phyloP scores from a whole-genome alignment of 2,329 filamentous ascomycete genomes.

The Fusarium domesticum region DNA sequence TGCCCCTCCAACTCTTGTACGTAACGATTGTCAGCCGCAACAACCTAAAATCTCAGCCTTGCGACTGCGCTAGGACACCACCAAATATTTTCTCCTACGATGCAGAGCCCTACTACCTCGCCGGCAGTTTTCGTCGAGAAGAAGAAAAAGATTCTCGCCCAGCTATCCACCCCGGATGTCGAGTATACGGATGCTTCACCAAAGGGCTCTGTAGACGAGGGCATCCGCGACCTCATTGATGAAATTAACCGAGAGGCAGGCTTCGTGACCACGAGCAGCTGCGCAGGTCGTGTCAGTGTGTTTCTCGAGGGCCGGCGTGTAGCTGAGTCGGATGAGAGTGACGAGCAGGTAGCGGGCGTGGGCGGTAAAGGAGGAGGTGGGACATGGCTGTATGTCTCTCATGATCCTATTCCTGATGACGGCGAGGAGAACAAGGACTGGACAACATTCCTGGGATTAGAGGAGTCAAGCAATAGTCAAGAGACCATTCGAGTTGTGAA shows the following conservation, averaged over 20 bases:
- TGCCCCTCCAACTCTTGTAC: slow-evolving; percentile 1
- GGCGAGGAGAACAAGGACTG: slow-evolving; percentile 30
- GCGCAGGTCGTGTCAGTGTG: slow-evolving; percentile 80
- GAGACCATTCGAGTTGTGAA: slow-evolving; percentile 20
- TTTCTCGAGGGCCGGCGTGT: slow-evolving; percentile 74
- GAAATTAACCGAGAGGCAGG: slow-evolving; percentile 73
- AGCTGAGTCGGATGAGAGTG: slow-evolving; percentile 16
- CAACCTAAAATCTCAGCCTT: slow-evolving; percentile 24
- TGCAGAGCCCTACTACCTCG: slow-evolving; percentile 33
- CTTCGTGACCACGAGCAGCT: slow-evolving; percentile 89
- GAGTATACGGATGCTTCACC: slow-evolving; percentile 82
- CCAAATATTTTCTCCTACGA: slow-evolving; percentile 18
- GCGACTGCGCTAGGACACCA: slow-evolving; percentile 16
- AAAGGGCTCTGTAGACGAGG: slow-evolving; percentile 80
- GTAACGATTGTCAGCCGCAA: slow-evolving; percentile 9
- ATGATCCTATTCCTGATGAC: slow-evolving; percentile 59
- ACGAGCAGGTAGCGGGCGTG: slow-evolving; percentile 51
- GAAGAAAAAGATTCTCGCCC: slow-evolving; percentile 70
- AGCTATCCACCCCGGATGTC: slow-evolving; percentile 64
- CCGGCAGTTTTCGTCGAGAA: slow-evolving; percentile 50
- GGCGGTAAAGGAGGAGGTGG: slow-evolving; percentile 86
- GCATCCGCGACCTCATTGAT: slow-evolving; percentile 72
- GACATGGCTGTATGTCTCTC: slow-evolving; percentile 83
- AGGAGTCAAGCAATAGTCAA: slow-evolving; percentile 26
- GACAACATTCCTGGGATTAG: slow-evolving; percentile 30